Evolutionary conservation across 495 filamentous ascomycete species (phyloP).

Genomic region (Alectoria sarmentosa): DNA sequence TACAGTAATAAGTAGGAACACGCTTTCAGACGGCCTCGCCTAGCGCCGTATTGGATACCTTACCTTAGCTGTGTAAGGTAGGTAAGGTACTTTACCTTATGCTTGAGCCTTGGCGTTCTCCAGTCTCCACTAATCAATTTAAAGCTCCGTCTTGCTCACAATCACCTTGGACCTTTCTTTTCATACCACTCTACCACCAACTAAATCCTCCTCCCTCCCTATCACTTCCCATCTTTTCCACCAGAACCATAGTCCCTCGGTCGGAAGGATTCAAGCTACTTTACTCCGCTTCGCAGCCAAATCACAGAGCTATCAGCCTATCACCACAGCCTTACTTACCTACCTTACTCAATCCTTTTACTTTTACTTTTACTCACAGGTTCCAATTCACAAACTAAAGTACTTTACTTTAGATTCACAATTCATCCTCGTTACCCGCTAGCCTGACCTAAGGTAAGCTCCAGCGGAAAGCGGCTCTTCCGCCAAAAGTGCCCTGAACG

Average conservation of each 20-base stretch:
- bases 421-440: neutral
- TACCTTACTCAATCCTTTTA: neutral
- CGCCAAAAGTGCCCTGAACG: constrained; percentile 9
- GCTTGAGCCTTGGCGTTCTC: neutral
- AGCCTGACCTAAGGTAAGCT: constrained; percentile 3
- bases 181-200: neutral
- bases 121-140: neutral
- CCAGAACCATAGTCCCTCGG: too few species aligned
- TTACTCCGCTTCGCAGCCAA: neutral
- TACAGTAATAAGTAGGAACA: neutral
- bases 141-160: neutral
- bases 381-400: too few species aligned
- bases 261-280: too few species aligned
- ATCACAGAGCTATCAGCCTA: neutral
- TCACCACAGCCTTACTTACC: neutral
- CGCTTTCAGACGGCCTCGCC: neutral
- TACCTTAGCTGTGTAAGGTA: too few species aligned
- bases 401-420: too few species aligned
- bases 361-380: neutral
- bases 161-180: neutral
- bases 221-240: too few species aligned
- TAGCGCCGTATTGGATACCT: neutral
- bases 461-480: constrained; percentile 6
- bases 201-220: neutral
- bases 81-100: too few species aligned